These are phyloP conservation scores for Solanum lycopersicoides DNA, from an alignment of 257 asterid genomes.

Conservation along the genomic window DNA sequence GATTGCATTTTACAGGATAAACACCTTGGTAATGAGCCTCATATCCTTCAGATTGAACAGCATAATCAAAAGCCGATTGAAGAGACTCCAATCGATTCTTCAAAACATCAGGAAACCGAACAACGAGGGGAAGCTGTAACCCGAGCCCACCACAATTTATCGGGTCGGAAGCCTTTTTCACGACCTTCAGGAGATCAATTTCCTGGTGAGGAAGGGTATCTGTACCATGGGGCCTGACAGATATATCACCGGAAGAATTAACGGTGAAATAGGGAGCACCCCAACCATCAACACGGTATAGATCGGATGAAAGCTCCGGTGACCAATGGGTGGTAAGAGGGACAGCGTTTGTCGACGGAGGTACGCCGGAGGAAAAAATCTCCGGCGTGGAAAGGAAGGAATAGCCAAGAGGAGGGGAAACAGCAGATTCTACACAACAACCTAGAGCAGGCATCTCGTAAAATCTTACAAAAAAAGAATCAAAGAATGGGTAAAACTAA, in stretches of 20 bases:
- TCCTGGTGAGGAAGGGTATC: conserved; percentile 72
- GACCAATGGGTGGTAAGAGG: conserved; percentile 42
- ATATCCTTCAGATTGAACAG: conserved; percentile 58
- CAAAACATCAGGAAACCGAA: conserved; percentile 79
- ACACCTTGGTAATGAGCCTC: conserved; percentile 86
- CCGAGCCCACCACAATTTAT: conserved; percentile 69
- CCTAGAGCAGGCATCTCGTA: conserved; percentile 76
- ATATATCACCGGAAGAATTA: conserved; percentile 61
- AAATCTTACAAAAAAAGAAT: conserved; percentile 20
- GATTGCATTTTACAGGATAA: conserved; percentile 93
- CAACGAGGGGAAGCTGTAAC: conserved; percentile 64
- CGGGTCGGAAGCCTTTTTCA: conserved; percentile 71
- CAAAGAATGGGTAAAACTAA: conserved; percentile 23
- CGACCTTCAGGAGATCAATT: conserved; percentile 84
- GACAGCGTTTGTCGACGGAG: conserved; percentile 19
- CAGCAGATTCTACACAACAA: conserved; percentile 67
- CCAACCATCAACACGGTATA: conserved; percentile 81
- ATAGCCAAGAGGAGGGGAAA: conserved; percentile 48
- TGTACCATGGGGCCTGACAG: conserved; percentile 57
- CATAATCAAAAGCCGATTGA: conserved; percentile 55
- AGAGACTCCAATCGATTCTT: conserved; percentile 66
- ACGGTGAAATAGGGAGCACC: conserved; percentile 91
- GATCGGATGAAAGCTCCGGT: conserved; percentile 47
- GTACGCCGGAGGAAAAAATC: conserved; percentile 15
- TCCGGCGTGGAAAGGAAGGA: conserved; percentile 44